Evolutionary conservation across 1,139 yeast genomes (phyloP), one percentile per base, ranked within the genome.

Genomic region (Lodderomyces jiufengensis): DNA sequence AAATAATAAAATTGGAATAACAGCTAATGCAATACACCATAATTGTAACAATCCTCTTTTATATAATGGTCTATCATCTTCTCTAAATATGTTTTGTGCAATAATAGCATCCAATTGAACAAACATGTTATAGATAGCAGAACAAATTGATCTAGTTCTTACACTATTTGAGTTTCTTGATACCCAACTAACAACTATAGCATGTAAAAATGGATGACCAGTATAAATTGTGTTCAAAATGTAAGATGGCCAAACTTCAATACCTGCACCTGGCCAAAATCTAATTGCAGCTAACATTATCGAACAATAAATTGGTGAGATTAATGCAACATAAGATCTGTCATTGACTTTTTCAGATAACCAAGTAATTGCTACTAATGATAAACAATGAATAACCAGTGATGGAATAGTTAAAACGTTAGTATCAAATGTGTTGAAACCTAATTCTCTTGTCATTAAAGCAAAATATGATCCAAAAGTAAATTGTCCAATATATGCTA

Each of bases 81-180:
- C 51, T 37, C 78, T 63, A 53, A 80, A 82, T 14, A 80, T 66
- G 45, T 79, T 74, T 10, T 74, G 59, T 3, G 73, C 60, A 9
- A 71, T 61, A 36, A 80, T 73, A 30, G 61, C 55, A 2, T 80
- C 80, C 1, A 73, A 55, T 51, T 80, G 87, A 1, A 76, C 78
- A 45, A 66, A 66, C 61, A 80, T 78, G 49, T 81, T 81, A 53
- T 78, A 78, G 26, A 80, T 42, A 0, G 87, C 80, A 3, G 46
- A 36, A 26, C 41, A 34, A 11, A 42, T 36, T 0, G 85, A 73
- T 47, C 88, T 62, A 7, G 75, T 62, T 29, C 78, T 58, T 14
- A 81, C 78, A 20, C 80, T 66, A 44, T 76, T 76, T 9, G 84
- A 67, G 46, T 80, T 80, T 34, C 75, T 57, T 1, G 84, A 76